phyloP scores from a whole-genome alignment of 805 yeast species.

The Maudiozyma turicensis region DNA sequence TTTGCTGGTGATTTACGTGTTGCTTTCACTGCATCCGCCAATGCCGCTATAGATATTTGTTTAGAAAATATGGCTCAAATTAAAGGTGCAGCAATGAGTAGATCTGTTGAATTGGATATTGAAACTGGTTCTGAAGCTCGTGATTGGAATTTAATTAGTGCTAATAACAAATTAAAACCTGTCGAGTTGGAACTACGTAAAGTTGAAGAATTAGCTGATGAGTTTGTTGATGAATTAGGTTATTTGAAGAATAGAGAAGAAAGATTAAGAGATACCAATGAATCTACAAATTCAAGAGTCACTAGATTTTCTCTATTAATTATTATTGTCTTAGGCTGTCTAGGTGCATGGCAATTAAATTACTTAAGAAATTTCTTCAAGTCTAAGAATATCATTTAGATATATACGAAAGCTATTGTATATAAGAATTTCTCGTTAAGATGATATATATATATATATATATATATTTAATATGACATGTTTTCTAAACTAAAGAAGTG shows the following conservation, averaged over 20 bases:
- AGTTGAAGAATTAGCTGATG: conserved; percentile 77
- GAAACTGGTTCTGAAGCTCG: conserved; percentile 96
- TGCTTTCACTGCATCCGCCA: conserved; percentile 76
- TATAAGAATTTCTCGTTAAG: not conserved
- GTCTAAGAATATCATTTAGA: conserved; percentile 59
- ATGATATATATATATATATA: not conserved
- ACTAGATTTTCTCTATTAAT: conserved; percentile 73
- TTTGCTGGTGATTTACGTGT: conserved; percentile 62
- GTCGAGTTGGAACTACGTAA: conserved; percentile 83
- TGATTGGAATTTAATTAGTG: conserved; percentile 94
- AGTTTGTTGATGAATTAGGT: conserved; percentile 67
- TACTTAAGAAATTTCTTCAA: conserved; percentile 90
- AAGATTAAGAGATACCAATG: conserved; percentile 91
- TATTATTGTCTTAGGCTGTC: conserved; percentile 55
- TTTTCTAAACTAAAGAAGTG: not conserved
- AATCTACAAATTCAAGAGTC: conserved; percentile 88
- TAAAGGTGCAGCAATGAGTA: conserved; percentile 36
- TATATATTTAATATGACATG: not conserved
- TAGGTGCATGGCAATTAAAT: conserved; percentile 88
- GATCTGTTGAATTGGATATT: conserved; percentile 81
- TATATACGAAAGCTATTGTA: no score
- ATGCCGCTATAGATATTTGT: conserved; percentile 85
- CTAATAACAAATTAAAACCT: conserved; percentile 87
- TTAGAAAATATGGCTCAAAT: conserved; percentile 48
- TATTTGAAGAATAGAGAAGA: conserved; percentile 85